Conservation (phyloP, 2,329 filamentous ascomycete genomes). For the Cercospora janseana region DNA sequence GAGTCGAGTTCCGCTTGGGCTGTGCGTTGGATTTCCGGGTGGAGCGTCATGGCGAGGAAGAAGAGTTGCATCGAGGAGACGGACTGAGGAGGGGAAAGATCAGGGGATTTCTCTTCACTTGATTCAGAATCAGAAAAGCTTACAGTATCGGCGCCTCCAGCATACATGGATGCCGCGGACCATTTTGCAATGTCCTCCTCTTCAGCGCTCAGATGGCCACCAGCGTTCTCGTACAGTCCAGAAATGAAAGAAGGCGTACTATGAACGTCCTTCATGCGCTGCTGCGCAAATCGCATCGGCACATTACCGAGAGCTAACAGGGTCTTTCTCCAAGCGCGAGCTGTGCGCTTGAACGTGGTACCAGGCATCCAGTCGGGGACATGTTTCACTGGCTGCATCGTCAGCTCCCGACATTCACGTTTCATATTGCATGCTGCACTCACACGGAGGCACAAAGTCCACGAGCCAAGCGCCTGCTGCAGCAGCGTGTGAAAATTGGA, state of each 20-base stretch:
- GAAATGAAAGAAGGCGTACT: conserved; percentile 45
- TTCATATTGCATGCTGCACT: not conserved
- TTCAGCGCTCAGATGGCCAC: conserved; percentile 24
- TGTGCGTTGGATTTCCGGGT: conserved; percentile 32
- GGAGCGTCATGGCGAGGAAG: conserved; percentile 35
- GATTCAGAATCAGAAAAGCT: not conserved
- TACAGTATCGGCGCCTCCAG: conserved; percentile 44
- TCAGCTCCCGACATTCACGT: not conserved
- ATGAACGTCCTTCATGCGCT: conserved; percentile 32
- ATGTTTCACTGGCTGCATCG: conserved; percentile 36
- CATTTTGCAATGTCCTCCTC: conserved; percentile 43
- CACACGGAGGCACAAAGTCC: conserved; percentile 45
- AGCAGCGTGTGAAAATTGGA: conserved; percentile 43
- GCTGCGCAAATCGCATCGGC: conserved; percentile 47
- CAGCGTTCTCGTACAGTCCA: conserved; percentile 39
- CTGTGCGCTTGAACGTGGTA: conserved; percentile 45
- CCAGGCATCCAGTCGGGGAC: conserved; percentile 50
- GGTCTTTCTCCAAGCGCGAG: conserved; percentile 39
- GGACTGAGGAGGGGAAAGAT: conserved; percentile 1
- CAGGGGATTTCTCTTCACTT: too few relatives aligned
- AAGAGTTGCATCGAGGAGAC: conserved; percentile 35
- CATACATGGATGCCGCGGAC: conserved; percentile 44
- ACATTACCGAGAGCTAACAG: conserved; percentile 39
- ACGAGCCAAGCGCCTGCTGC: conserved; percentile 48
- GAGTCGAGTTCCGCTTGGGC: conserved; percentile 37